Percentiles rank a stretch among this genome's conserved stretches.
Evolutionary conservation across 2,329 filamentous ascomycete species (phyloP).

Genomic region (Cryphonectria nitschkei): DNA sequence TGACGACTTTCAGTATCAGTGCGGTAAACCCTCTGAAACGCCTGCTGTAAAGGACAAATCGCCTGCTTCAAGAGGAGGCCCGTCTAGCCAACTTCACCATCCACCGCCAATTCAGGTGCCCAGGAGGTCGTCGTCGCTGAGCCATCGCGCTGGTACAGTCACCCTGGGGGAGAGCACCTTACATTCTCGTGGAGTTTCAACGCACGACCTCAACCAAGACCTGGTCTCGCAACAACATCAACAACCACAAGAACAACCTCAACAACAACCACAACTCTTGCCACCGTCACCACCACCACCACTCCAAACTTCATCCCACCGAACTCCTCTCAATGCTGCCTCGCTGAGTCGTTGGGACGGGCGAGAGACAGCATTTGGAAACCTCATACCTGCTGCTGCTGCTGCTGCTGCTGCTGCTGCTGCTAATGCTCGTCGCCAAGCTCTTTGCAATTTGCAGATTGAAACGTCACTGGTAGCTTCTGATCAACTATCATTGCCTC

Average conservation of each 20-base stretch:
- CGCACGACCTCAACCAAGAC: conserved; percentile 5
- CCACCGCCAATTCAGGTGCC: conserved; percentile 18
- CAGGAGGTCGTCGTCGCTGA: conserved; percentile 28
- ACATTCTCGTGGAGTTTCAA: conserved; percentile 10
- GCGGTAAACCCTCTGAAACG: neutral
- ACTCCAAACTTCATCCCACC: neutral
- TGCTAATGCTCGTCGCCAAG: conserved; percentile 6
- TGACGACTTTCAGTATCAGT: conserved; percentile 8
- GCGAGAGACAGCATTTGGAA: conserved; percentile 13
- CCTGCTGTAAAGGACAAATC: neutral
- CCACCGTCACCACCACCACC: neutral
- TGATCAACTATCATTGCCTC: conserved; percentile 19
- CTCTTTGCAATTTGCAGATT: conserved; percentile 7
- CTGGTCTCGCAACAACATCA: conserved; percentile 1
- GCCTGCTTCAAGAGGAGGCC: neutral
- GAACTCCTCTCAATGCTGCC: neutral
- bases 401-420: neutral
- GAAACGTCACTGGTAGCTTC: conserved; percentile 3
- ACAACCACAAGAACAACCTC: no score
- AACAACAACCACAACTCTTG: neutral
- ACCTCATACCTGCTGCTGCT: neutral
- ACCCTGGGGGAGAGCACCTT: conserved; percentile 11
- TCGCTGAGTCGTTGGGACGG: conserved; percentile 5
- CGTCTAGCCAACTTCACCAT: neutral
- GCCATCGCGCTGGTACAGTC: conserved; percentile 24